Evolutionary conservation across 2,329 filamentous ascomycete genomes (phyloP).

Genomic region (Tolypocladium cylindrosporum): DNA sequence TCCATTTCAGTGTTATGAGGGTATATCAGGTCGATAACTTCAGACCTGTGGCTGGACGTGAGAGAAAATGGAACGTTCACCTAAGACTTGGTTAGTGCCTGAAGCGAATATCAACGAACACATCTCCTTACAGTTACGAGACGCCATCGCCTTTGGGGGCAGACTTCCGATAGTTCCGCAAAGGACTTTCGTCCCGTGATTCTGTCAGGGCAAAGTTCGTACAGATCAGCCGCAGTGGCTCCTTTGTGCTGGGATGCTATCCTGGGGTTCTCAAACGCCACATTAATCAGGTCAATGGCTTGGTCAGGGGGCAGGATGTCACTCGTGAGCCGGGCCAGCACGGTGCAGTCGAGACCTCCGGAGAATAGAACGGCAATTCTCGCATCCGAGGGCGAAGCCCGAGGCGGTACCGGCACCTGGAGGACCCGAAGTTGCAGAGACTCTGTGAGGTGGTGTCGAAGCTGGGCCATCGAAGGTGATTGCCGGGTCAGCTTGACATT

Average conservation of each 20-base stretch:
- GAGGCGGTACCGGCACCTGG: constrained; percentile 51
- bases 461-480: constrained; percentile 39
- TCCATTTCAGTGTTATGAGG: constrained; percentile 99
- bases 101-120: background rate
- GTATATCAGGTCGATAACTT: constrained; percentile 68
- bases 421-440: constrained; percentile 57
- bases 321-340: constrained; percentile 72
- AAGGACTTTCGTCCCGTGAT: constrained; percentile 75
- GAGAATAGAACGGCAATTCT: constrained; percentile 80
- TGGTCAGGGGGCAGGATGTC: constrained; percentile 61
- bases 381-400: constrained; percentile 25
- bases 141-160: constrained; percentile 65
- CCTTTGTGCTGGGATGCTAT: constrained; percentile 45
- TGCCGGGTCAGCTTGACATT: constrained; percentile 7
- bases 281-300: constrained; percentile 80
- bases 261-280: constrained; percentile 91
- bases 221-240: constrained; percentile 33
- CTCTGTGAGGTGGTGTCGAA: constrained; percentile 45
- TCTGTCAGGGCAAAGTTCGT: constrained; percentile 83
- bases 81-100: constrained; percentile 18
- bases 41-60: constrained; percentile 55
- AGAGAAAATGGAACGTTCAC: constrained; percentile 77
- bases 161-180: constrained; percentile 60
- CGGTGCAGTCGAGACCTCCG: constrained; percentile 84
- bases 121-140: constrained; percentile 56